phyloP scores from a whole-genome alignment of 805 yeast species.

The Schwanniomyces yamadae region DNA sequence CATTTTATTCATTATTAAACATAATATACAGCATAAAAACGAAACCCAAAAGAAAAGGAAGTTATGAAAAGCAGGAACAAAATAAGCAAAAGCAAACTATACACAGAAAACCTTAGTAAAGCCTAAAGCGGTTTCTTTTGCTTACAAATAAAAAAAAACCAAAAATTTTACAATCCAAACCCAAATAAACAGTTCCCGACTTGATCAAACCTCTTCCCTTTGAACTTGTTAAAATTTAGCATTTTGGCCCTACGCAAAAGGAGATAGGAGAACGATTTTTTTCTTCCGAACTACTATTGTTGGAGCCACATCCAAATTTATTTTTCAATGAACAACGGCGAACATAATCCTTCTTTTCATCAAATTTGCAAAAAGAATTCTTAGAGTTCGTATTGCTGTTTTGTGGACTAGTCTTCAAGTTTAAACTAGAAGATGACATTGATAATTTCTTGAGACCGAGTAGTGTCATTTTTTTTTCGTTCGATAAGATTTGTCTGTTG shows the following conservation, averaged over 20 bases:
- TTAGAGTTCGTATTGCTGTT: too few relatives aligned
- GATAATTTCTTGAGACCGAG: conserved; percentile 24
- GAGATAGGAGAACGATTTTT: conserved; percentile 25
- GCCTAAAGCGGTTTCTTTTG: conserved; percentile 1
- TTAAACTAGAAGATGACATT: conserved; percentile 17
- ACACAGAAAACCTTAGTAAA: conserved; percentile 1
- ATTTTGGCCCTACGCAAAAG: conserved; percentile 40
- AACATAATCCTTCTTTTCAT: conserved; percentile 46
- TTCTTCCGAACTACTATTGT: background rate
- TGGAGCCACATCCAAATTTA: conserved; percentile 5
- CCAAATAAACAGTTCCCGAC: conserved; percentile 1
- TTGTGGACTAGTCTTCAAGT: conserved; percentile 1
- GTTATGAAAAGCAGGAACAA: conserved; percentile 2
- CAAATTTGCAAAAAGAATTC: conserved; percentile 36
- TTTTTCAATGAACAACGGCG: conserved; percentile 37
- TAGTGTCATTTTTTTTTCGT: conserved; percentile 13
- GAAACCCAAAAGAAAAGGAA: too few relatives aligned
- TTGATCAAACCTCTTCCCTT: conserved; percentile 1
- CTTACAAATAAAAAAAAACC: conserved; percentile 1
- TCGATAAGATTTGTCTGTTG: too few relatives aligned
- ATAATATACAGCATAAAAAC: background rate
- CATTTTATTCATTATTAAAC: conserved; percentile 3
- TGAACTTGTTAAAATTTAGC: background rate
- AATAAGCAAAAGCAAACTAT: conserved; percentile 1
- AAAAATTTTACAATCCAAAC: conserved; percentile 2